Percentiles rank a stretch among this genome's conserved stretches.
phyloP scores from a whole-genome alignment of 1,284 basidiomycete species.

The Anthracocystis setariae region DNA sequence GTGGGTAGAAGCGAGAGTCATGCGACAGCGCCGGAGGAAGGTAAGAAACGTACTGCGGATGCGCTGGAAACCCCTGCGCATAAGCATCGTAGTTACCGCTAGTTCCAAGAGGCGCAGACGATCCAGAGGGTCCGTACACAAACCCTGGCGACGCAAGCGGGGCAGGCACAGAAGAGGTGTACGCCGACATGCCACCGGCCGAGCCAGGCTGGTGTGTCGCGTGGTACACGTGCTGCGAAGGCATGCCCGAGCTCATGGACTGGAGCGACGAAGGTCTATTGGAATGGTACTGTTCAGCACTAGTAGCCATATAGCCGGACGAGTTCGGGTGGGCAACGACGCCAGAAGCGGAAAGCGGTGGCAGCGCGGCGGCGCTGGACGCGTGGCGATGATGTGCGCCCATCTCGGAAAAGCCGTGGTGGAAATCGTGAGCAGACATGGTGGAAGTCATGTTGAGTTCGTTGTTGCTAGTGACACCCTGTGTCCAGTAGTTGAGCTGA shows the following conservation, averaged over 20 bases:
- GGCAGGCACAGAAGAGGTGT: slow-evolving; percentile 2
- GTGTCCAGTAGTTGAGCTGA: slow-evolving; percentile 32
- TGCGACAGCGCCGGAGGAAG: slow-evolving; percentile 14
- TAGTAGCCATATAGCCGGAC: slow-evolving; percentile 10
- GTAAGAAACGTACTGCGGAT: slow-evolving; percentile 36
- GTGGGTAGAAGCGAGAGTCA: slow-evolving; percentile 39
- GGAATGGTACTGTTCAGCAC: slow-evolving; percentile 17
- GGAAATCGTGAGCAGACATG: slow-evolving; percentile 9
- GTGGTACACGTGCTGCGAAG: slow-evolving; percentile 7
- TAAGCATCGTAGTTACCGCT: slow-evolving; percentile 10
- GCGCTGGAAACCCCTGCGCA: slow-evolving; percentile 1
- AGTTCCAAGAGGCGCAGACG: not conserved
- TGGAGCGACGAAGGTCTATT: slow-evolving; percentile 16
- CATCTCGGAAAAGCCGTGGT: slow-evolving; percentile 18
- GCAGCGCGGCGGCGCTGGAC: slow-evolving; percentile 22
- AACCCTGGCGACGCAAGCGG: slow-evolving; percentile 15
- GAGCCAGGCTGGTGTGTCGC: slow-evolving; percentile 2
- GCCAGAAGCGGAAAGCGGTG: slow-evolving; percentile 14
- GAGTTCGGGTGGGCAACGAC: slow-evolving; percentile 4
- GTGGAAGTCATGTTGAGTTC: slow-evolving; percentile 25
- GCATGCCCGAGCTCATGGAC: slow-evolving; percentile 9
- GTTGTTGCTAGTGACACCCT: slow-evolving; percentile 20
- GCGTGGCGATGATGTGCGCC: slow-evolving; percentile 22
- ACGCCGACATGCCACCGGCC: not conserved
- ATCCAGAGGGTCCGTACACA: slow-evolving; percentile 16